A percentile compares a stretch with the other conserved stretches of the same genome.
phyloP scores from a whole-genome alignment of 139 green algal genomes.

The Asterochloris sp. region DNA sequence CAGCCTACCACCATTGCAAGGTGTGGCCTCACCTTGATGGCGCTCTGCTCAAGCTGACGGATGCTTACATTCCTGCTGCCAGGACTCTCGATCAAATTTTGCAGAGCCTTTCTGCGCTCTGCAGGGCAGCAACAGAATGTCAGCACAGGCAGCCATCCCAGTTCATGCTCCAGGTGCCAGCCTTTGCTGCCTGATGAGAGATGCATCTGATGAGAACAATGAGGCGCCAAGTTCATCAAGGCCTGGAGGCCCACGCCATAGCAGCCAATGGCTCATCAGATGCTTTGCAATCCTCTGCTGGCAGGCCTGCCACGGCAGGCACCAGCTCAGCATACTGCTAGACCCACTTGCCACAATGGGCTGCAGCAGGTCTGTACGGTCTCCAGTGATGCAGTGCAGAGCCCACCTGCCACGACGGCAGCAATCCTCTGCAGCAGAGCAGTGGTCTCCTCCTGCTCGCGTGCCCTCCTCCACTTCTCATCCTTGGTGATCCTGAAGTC shows the following conservation, averaged over 20 bases:
- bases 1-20: background rate
- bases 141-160: background rate
- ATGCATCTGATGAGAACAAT: background rate
- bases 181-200: background rate
- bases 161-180: background rate
- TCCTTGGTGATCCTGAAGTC: constrained; percentile 12
- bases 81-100: background rate
- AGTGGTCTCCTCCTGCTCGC: constrained; percentile 4
- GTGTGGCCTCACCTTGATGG: background rate
- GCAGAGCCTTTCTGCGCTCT: constrained; percentile 6
- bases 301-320: background rate
- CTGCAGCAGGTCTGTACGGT: background rate
- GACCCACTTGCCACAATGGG: background rate
- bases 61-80: background rate
- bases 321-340: background rate
- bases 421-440: background rate
- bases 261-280: background rate
- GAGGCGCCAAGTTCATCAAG: background rate
- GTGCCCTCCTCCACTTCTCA: constrained; percentile 2
- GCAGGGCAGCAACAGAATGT: background rate
- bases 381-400: background rate
- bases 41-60: background rate
- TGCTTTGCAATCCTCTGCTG: background rate
- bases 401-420: constrained; percentile 5
- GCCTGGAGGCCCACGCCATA: background rate